Evolutionary conservation across 495 filamentous ascomycete species (phyloP).

Genomic region (Penicillium fimorum): DNA sequence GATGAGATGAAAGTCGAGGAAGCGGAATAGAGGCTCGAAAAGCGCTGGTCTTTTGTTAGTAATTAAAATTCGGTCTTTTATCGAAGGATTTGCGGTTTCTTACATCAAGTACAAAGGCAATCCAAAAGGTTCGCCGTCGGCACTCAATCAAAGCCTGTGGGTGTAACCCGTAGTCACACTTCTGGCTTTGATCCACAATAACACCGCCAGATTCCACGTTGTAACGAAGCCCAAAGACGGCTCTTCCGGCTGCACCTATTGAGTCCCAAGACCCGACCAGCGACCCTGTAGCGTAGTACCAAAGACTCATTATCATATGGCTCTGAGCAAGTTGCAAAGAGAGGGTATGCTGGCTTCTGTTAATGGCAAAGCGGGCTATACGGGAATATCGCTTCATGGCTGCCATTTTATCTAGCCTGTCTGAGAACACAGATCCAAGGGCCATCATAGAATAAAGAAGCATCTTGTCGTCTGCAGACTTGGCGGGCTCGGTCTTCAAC

Average conservation of each 20-base stretch:
- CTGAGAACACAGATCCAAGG: conserved; percentile 56
- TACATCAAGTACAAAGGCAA: conserved; percentile 60
- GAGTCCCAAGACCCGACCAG: conserved; percentile 58
- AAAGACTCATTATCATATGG: conserved; percentile 60
- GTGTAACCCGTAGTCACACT: conserved; percentile 56
- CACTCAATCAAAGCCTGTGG: conserved; percentile 61
- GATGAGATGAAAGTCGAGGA: conserved; percentile 39
- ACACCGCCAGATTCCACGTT: conserved; percentile 59
- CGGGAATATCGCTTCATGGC: conserved; percentile 51
- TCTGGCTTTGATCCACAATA: conserved; percentile 41
- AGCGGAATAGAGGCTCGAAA: conserved; percentile 55
- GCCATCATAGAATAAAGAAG: conserved; percentile 65
- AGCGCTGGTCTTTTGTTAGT: conserved; percentile 38
- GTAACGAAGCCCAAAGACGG: conserved; percentile 55
- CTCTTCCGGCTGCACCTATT: conserved; percentile 56
- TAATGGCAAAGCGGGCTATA: conserved; percentile 58
- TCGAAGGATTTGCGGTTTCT: conserved; percentile 21
- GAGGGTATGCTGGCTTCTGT: conserved; percentile 47
- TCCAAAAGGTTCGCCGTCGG: conserved; percentile 66
- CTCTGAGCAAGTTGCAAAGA: conserved; percentile 62
- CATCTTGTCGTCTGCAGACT: conserved; percentile 66
- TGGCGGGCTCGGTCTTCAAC: conserved; percentile 50
- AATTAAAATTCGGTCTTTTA: not conserved
- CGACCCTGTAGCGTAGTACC: conserved; percentile 59
- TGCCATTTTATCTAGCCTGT: conserved; percentile 45